phyloP scores from a whole-genome alignment of 106 monocot species.

The Platanthera zijinensis region DNA sequence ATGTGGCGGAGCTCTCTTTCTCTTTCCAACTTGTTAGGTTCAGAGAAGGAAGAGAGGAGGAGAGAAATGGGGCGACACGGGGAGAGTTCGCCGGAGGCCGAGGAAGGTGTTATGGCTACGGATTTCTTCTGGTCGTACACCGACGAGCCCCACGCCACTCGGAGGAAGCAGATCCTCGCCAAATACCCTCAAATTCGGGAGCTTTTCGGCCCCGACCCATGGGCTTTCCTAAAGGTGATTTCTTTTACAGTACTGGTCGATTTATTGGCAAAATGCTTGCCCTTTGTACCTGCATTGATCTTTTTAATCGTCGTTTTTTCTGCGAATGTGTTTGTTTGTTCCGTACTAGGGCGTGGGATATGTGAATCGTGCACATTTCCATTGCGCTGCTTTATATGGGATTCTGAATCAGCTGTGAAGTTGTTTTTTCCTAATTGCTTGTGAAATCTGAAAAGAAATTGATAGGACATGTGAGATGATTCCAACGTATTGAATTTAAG shows the following conservation, averaged over 20 bases:
- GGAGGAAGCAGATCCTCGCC: slow-evolving; percentile 69
- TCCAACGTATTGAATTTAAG: no score
- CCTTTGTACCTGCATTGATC: neutral
- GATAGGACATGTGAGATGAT: no score
- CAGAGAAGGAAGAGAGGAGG: neutral
- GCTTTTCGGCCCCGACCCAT: slow-evolving; percentile 83
- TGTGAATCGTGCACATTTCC: neutral
- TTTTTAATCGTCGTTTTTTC: neutral
- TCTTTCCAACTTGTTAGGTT: neutral
- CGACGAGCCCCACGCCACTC: slow-evolving; percentile 79
- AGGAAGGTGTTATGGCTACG: slow-evolving; percentile 70
- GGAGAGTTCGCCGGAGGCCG: slow-evolving; percentile 10
- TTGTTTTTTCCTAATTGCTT: no score
- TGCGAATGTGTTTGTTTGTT: neutral
- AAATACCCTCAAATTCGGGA: slow-evolving; percentile 78
- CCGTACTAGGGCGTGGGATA: neutral
- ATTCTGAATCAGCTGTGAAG: no score
- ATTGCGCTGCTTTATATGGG: no score
- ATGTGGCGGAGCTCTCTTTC: neutral
- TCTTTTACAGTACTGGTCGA: neutral
- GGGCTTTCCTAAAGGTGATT: slow-evolving; percentile 76
- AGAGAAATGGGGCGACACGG: neutral
- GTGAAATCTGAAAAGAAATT: no score
- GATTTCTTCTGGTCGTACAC: slow-evolving; percentile 95
- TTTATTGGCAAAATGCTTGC: neutral